A percentile compares a stretch with the other conserved stretches of the same genome.
phyloP scores from a whole-genome alignment of 202 grass and related monocot genomes.

The Eragrostis tef region DNA sequence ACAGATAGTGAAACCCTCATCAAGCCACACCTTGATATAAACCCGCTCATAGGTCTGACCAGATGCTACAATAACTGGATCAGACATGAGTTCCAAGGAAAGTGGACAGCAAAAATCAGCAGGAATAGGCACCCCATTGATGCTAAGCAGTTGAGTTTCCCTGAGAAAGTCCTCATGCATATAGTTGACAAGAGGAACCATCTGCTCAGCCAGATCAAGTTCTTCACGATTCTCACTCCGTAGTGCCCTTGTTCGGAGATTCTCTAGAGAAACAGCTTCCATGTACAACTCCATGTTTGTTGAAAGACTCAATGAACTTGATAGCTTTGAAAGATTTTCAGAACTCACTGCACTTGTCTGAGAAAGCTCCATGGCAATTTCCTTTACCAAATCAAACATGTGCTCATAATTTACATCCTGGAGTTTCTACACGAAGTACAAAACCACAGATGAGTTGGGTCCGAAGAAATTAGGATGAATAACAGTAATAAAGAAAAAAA shows the following conservation, averaged over 20 bases:
- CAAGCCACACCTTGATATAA: constrained; percentile 92
- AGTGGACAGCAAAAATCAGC: constrained; percentile 94
- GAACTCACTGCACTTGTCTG: constrained; percentile 40
- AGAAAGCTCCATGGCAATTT: constrained; percentile 56
- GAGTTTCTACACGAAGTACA: constrained; percentile 59
- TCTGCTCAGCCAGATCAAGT: constrained; percentile 50
- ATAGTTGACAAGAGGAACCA: constrained; percentile 64
- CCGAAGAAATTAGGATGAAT: background rate
- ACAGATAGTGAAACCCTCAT: constrained; percentile 93
- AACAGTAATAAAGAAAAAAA: constrained; percentile 1
- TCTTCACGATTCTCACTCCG: constrained; percentile 58
- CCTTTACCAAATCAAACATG: constrained; percentile 62
- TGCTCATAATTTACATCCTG: constrained; percentile 64
- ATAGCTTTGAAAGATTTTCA: constrained; percentile 63
- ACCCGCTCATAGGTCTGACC: constrained; percentile 95
- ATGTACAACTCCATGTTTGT: constrained; percentile 93
- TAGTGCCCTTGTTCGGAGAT: constrained; percentile 60
- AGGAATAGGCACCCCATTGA: constrained; percentile 83
- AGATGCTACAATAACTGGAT: constrained; percentile 95
- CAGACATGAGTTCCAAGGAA: constrained; percentile 92
- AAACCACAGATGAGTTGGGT: constrained; percentile 29
- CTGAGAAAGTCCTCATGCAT: constrained; percentile 75
- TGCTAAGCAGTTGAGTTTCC: constrained; percentile 76
- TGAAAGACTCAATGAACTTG: constrained; percentile 66
- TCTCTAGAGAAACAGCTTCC: constrained; percentile 90